These are phyloP conservation scores for Suillus variegatus DNA, from an alignment of 768 basidiomycete genomes.

Conservation along the genomic window DNA sequence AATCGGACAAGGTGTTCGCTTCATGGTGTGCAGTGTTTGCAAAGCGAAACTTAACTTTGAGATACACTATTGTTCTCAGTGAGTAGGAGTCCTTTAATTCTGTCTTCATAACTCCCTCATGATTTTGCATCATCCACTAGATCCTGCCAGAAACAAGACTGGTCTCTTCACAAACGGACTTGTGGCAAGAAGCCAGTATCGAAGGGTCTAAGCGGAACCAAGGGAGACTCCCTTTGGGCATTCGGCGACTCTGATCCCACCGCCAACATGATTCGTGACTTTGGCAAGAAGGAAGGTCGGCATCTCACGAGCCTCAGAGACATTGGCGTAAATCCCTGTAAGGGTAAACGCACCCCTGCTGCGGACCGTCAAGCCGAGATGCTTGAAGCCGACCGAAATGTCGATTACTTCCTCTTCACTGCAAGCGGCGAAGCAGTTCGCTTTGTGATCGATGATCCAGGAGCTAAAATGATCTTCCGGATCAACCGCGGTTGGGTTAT, in stretches of 20 bases:
- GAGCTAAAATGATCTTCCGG: slow-evolving; percentile 17
- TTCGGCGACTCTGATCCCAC: slow-evolving; percentile 6
- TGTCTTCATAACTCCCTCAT: not conserved
- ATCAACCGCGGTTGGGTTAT: slow-evolving; percentile 11
- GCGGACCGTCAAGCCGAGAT: slow-evolving; percentile 22
- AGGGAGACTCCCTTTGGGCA: slow-evolving; percentile 17
- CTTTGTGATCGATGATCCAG: slow-evolving; percentile 15
- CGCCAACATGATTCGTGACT: slow-evolving; percentile 1
- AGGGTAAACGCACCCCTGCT: slow-evolving; percentile 16
- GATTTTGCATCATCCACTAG: slow-evolving; percentile 9
- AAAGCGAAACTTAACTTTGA: slow-evolving; percentile 19
- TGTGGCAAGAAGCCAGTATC: slow-evolving; percentile 21
- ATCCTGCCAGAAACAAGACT: slow-evolving; percentile 20
- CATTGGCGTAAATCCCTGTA: slow-evolving; percentile 14
- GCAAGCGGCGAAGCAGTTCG: slow-evolving; percentile 14
- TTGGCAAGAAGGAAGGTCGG: not conserved
- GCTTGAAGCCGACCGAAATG: slow-evolving; percentile 18
- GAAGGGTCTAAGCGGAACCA: slow-evolving; percentile 22
- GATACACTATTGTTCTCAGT: slow-evolving; percentile 23
- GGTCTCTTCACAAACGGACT: slow-evolving; percentile 17
- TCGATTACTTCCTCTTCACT: slow-evolving; percentile 24
- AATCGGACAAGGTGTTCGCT: slow-evolving; percentile 15
- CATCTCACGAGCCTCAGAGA: not conserved
- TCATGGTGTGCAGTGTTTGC: slow-evolving; percentile 24
- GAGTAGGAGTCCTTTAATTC: not conserved